phyloP scores from a whole-genome alignment of 2,329 filamentous ascomycete species.

The Pyrenochaeta sp. region DNA sequence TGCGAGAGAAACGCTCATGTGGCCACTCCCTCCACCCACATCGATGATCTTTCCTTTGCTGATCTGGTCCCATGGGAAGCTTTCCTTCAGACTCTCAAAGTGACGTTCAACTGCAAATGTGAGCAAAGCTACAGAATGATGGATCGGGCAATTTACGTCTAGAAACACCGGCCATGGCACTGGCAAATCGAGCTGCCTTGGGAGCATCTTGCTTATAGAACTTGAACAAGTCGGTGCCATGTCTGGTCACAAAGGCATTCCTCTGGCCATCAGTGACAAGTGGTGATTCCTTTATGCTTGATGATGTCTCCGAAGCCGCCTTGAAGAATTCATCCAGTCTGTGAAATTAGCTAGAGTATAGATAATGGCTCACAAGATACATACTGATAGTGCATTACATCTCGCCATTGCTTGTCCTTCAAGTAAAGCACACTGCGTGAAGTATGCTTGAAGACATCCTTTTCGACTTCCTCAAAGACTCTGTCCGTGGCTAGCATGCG shows the following conservation, averaged over 20 bases:
- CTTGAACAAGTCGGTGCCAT: constrained; percentile 30
- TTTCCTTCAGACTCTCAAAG: constrained; percentile 27
- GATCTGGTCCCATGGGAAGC: constrained; percentile 36
- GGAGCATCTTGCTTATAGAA: constrained; percentile 36
- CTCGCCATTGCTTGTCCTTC: constrained; percentile 18
- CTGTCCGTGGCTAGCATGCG: constrained; percentile 22
- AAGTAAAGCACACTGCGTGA: constrained; percentile 16
- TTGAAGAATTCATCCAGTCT: constrained; percentile 39
- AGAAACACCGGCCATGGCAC: constrained; percentile 37
- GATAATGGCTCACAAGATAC: not conserved
- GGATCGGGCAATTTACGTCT: constrained; percentile 9
- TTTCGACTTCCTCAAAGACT: constrained; percentile 23
- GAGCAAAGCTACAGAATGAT: not conserved
- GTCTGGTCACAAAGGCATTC: constrained; percentile 31
- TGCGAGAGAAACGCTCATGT: constrained; percentile 25
- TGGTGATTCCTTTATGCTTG: constrained; percentile 17
- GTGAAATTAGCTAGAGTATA: not conserved
- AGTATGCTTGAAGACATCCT: constrained; percentile 28
- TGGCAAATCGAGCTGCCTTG: constrained; percentile 35
- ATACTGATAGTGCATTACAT: constrained; percentile 23
- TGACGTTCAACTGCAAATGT: constrained; percentile 27
- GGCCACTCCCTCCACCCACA: constrained; percentile 38
- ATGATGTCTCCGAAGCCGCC: constrained; percentile 29
- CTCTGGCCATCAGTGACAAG: constrained; percentile 6
- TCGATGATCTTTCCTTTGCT: constrained; percentile 36